Evolutionary conservation across 257 asterid species (phyloP), one percentile per base, ranked within the genome.

Genomic region (Solanum rostratum): DNA sequence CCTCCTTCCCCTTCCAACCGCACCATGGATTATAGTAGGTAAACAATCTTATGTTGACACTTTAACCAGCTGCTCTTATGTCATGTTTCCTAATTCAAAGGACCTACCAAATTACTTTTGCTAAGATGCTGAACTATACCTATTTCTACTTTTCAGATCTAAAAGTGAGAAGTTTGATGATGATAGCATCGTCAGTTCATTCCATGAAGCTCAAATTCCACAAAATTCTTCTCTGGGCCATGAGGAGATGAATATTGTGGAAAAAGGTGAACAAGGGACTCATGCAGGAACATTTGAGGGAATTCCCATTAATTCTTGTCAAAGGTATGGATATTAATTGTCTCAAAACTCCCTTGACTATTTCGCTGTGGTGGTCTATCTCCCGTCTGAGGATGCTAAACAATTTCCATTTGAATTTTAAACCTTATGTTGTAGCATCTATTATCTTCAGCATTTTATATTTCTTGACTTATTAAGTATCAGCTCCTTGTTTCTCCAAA

Each of bases 121-220:
- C 53, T n/a, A 20, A n/a, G 68, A 55, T n/a, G 60, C 66, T 83
- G 81, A 55, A 87, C 74, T 80, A 65, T 83, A 74, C 52, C 60
- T 76, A 65, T 54, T 82, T 24, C 82, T 85, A 39, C 45, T 82
- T 85, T 88, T 46, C 87, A 97, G 98, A 85, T 82, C 84, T 76
- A 93, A 85, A 87, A 83, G 86, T 84, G 97, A 91, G 86, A 92
- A 89, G 85, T 80, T 89, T 10, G 92, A 88, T 89, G 97, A 92
- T 27, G 92, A 92, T 87, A 88, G 91, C 85, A 59, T 86, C 80
- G 49, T 89, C 81, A 87, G 92, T 82, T 86, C 86, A 79, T 68
- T 79, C 18, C 84, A 65, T 37, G 96, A 91, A 74, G 91, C 87
- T 65, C 84, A 85, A 83, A 86, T 85, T 27, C 74, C 85, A 14